Percentiles rank a stretch among this genome's conserved stretches.
These are phyloP conservation scores for Mycena maculata DNA, from an alignment of 768 basidiomycete genomes.

Conservation along the genomic window DNA sequence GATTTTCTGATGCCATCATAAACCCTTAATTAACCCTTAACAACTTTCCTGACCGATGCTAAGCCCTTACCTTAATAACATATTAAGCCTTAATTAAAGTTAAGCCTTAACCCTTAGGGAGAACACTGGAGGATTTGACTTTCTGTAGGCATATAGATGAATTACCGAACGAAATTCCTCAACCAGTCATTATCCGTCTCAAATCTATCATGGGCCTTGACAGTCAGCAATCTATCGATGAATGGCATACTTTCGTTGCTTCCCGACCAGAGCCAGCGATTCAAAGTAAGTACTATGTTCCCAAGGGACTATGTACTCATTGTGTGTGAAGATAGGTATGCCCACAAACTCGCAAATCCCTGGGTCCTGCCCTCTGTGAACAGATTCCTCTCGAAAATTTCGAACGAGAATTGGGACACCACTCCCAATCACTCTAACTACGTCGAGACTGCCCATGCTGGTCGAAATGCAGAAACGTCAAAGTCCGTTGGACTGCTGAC, in stretches of 20 bases:
- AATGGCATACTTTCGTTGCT: slow-evolving; percentile 33
- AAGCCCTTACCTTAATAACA: no score
- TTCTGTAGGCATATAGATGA: slow-evolving; percentile 36
- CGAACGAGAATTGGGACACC: slow-evolving; percentile 20
- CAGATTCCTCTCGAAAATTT: slow-evolving; percentile 34
- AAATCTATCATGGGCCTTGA: slow-evolving; percentile 29
- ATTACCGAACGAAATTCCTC: slow-evolving; percentile 16
- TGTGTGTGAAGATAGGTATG: slow-evolving; percentile 35
- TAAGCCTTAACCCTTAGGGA: no score
- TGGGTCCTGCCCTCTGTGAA: slow-evolving; percentile 36
- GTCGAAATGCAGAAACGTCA: slow-evolving; percentile 28
- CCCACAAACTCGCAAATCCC: slow-evolving; percentile 31
- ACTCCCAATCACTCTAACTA: slow-evolving; percentile 37
- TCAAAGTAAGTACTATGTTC: neutral
- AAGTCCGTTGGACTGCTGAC: slow-evolving; percentile 27
- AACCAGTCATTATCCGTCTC: slow-evolving; percentile 23
- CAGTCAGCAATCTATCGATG: slow-evolving; percentile 28
- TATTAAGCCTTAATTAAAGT: no score
- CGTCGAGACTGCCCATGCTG: slow-evolving; percentile 34
- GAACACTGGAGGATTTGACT: no score
- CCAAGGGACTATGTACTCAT: neutral
- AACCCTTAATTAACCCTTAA: no score
- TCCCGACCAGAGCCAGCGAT: neutral
- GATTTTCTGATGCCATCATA: no score
- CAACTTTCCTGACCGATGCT: no score